phyloP scores from a whole-genome alignment of 257 asterid species.

The Solanum verrucosum region DNA sequence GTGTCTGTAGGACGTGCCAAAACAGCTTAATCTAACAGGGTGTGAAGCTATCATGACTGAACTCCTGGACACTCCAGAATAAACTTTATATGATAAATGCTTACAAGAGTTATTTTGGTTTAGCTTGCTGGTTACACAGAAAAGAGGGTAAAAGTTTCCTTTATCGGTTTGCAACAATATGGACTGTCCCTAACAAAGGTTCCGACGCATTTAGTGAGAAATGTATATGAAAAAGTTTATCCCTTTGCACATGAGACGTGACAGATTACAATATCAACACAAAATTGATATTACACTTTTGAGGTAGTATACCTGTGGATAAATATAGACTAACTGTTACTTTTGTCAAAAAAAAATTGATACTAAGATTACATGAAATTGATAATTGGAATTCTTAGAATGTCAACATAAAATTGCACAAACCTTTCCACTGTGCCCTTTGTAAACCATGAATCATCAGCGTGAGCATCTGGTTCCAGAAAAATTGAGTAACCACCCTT shows the following conservation, averaged over 20 bases:
- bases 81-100: neutral
- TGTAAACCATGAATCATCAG: conserved; percentile 79
- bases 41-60: neutral
- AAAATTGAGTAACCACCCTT: conserved; percentile 90
- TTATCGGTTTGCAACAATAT: neutral
- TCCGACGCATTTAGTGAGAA: neutral
- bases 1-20: neutral
- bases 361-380: neutral
- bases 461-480: conserved; percentile 52
- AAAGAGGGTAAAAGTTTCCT: neutral
- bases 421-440: conserved; percentile 95
- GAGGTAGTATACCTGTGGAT: too few relatives aligned
- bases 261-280: neutral
- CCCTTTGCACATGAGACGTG: neutral
- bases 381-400: neutral
- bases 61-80: neutral
- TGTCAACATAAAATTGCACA: conserved; percentile 1
- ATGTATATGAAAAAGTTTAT: neutral
- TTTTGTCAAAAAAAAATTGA: too few relatives aligned
- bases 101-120: neutral
- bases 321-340: too few relatives aligned
- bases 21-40: neutral
- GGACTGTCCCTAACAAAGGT: neutral
- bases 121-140: neutral
- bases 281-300: neutral